A percentile compares a stretch with the other conserved stretches of the same genome.
Conservation (phyloP, 202 grass and related monocot species). For the Miscanthus sacchariflorus region DNA sequence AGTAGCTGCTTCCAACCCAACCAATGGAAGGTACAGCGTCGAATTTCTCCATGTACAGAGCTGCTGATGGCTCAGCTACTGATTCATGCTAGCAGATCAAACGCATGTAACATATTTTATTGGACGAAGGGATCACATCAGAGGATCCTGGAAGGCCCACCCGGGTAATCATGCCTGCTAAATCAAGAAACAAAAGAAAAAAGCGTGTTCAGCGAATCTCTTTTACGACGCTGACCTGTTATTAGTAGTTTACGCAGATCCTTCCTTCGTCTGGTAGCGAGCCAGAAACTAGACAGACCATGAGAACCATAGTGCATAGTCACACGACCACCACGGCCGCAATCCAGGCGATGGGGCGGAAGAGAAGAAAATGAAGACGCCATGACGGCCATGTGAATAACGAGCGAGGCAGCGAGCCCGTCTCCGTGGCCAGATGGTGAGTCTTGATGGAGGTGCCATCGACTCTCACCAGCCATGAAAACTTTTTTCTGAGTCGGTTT, state of each 20-base stretch:
- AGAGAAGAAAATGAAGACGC: background rate
- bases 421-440: background rate
- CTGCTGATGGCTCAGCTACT: slow-evolving; percentile 30
- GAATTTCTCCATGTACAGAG: background rate
- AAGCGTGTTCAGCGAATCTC: background rate
- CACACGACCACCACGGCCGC: background rate
- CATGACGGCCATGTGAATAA: slow-evolving; percentile 28
- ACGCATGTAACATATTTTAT: slow-evolving; percentile 8
- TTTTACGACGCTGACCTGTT: slow-evolving; percentile 1
- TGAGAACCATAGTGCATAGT: background rate
- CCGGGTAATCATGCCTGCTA: slow-evolving; percentile 27
- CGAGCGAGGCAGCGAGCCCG: slow-evolving; percentile 24
- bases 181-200: background rate
- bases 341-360: background rate
- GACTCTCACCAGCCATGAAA: background rate
- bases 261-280: background rate
- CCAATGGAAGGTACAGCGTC: slow-evolving; percentile 31
- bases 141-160: slow-evolving; percentile 28
- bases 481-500: background rate
- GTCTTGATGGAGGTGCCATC: background rate
- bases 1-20: background rate
- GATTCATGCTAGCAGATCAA: slow-evolving; percentile 13
- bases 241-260: background rate
- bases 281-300: background rate
- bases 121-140: slow-evolving; percentile 28